Evolutionary conservation across 192 early-diverging fungal genomes (phyloP).

Genomic region (Mortierella claussenii): DNA sequence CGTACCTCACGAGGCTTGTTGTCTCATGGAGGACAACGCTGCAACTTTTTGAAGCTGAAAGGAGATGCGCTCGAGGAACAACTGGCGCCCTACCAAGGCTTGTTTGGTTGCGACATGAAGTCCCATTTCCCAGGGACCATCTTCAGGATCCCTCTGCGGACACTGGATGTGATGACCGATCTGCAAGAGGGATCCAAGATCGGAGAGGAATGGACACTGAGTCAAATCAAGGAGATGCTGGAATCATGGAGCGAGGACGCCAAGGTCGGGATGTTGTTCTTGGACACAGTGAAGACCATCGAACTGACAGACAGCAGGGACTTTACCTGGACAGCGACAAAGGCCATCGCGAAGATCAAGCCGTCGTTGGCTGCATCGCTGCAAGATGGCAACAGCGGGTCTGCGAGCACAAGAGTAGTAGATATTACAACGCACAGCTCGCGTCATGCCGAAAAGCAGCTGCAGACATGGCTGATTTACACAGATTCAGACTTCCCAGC

Average conservation of each 20-base stretch:
- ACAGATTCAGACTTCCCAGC: neutral
- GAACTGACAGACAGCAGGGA: neutral
- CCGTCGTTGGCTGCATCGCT: no score
- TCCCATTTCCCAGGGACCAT: slow-evolving; percentile 38
- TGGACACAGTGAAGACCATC: slow-evolving; percentile 10
- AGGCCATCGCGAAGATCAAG: neutral
- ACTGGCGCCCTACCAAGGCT: slow-evolving; percentile 14
- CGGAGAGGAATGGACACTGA: neutral
- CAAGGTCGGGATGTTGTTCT: slow-evolving; percentile 20
- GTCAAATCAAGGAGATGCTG: neutral
- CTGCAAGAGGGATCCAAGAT: neutral
- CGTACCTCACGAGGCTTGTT: neutral
- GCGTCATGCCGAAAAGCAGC: neutral
- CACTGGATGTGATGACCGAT: neutral
- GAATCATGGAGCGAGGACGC: slow-evolving; percentile 7
- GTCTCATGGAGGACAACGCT: slow-evolving; percentile 16
- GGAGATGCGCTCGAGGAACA: slow-evolving; percentile 11
- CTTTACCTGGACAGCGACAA: no score
- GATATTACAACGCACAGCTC: neutral
- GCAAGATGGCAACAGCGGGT: no score
- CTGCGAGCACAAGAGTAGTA: neutral
- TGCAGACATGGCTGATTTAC: slow-evolving; percentile 4
- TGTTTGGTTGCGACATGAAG: slow-evolving; percentile 32
- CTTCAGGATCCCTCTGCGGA: slow-evolving; percentile 36
- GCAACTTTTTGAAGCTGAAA: slow-evolving; percentile 13